phyloP scores from a whole-genome alignment of 2,329 filamentous ascomycete species.

The Aspergillus unguis region DNA sequence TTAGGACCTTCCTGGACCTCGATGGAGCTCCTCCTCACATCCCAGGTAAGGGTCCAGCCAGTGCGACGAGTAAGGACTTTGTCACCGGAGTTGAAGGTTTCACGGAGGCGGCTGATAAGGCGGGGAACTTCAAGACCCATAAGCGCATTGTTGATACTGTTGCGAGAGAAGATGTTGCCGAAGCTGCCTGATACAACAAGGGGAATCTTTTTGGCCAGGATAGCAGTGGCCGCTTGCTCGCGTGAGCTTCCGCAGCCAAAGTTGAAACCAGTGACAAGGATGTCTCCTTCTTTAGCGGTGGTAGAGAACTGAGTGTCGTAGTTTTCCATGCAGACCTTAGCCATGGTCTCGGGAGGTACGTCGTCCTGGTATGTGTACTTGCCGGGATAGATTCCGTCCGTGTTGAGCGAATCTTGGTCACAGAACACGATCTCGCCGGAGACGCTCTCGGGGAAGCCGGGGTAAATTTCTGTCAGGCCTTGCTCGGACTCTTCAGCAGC shows the following conservation, averaged over 20 bases:
- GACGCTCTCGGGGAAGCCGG: constrained; percentile 81
- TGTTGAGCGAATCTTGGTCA: constrained; percentile 84
- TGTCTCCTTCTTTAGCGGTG: constrained; percentile 66
- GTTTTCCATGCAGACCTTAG: constrained; percentile 87
- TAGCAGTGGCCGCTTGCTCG: constrained; percentile 82
- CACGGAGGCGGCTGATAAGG: constrained; percentile 35
- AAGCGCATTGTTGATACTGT: constrained; percentile 43
- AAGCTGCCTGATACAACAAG: constrained; percentile 39
- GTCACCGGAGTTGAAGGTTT: constrained; percentile 23
- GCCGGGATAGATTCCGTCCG: constrained; percentile 87
- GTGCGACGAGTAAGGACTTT: constrained; percentile 29
- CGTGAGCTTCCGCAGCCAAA: constrained; percentile 80
- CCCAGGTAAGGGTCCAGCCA: constrained; percentile 77
- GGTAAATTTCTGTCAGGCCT: constrained; percentile 64
- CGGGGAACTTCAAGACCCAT: constrained; percentile 41
- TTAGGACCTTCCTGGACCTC: constrained; percentile 66
- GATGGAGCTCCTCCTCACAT: constrained; percentile 69
- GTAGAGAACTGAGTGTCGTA: constrained; percentile 72
- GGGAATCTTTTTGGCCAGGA: constrained; percentile 37
- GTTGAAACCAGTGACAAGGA: constrained; percentile 82
- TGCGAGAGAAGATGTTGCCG: constrained; percentile 39
- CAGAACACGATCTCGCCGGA: constrained; percentile 84
- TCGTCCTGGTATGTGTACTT: constrained; percentile 80
- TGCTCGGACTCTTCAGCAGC: constrained; percentile 21
- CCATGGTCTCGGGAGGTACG: constrained; percentile 74